Evolutionary conservation across 2,329 filamentous ascomycete species (phyloP), one percentile per base, ranked within the genome.

Genomic region (Cladobotryum protrusum): DNA sequence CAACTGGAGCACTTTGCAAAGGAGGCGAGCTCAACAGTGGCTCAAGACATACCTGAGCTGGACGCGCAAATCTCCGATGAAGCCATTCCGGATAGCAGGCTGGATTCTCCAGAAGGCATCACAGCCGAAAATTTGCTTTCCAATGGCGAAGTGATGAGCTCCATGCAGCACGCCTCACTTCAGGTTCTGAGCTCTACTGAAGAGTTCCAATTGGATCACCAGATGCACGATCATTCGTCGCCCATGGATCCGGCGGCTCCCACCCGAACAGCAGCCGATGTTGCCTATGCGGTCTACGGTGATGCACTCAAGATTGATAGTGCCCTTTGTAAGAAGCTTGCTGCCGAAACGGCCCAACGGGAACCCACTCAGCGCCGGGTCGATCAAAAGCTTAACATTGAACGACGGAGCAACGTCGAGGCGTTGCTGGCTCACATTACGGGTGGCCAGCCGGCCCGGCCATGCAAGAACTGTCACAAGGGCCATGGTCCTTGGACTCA

Each of bases 401-500:
- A 67, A n/a, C 71, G 79, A 4, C 72, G 78, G 0, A 81, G 79
- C 63, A 83, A 82, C 52, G 77, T 81, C 41, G 79, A 83, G 61
- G 78, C 79, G 0, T 59, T 81, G 36, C 75, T 82, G 48, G 77
- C 76, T 17, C 77, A 82, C 56, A 74, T 82, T 43, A 75, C 77
- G 2, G 79, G 79, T 34, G 67, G 72, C 24, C 63, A 70, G 32
- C 72, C 75, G 0, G 57, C 68, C 0, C 67, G 69, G n/a, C 68
- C 76, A 0, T 83, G 79, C 63, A 79, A 79, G 63, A 81, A 79
- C 62, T 83, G 79, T 60, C 72, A 75, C 62, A 82, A 80, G 59
- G 77, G 77, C 4, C 77, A 81, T 52, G 79, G 79, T 0, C 79
- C 79, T 0, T 83, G 78, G 78, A 76, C 70, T 1, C 69, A 70